These are phyloP conservation scores for Fusarium sp. DNA, from an alignment of 2,329 filamentous ascomycete genomes.

Conservation along the genomic window DNA sequence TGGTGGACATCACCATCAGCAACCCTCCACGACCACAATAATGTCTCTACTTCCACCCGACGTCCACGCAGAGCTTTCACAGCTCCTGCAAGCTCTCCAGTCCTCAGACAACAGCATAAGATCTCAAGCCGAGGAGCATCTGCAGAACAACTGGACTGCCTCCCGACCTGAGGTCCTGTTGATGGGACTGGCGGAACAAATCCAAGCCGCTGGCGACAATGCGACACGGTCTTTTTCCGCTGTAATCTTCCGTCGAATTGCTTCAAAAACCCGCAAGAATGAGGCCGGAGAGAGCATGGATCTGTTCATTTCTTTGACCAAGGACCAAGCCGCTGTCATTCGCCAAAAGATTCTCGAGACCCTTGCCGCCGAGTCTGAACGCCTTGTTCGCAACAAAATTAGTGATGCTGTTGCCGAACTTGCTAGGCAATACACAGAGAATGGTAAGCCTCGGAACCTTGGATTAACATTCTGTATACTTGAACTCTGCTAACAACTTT, in stretches of 20 bases:
- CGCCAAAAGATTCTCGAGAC: constrained; percentile 85
- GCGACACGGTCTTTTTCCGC: constrained; percentile 90
- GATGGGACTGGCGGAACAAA: constrained; percentile 94
- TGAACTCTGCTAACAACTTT: constrained; percentile 33
- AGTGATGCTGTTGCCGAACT: constrained; percentile 98
- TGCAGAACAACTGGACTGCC: constrained; percentile 90
- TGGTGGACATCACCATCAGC: constrained; percentile 49
- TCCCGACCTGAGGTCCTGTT: constrained; percentile 86
- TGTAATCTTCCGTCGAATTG: constrained; percentile 93
- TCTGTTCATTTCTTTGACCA: constrained; percentile 83
- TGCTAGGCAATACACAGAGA: constrained; percentile 93
- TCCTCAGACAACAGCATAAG: constrained; percentile 89
- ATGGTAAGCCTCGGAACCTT: constrained; percentile 70
- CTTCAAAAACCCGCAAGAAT: constrained; percentile 87
- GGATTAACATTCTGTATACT: not conserved
- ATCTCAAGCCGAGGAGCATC: constrained; percentile 87
- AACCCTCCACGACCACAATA: constrained; percentile 46
- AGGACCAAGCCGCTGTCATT: constrained; percentile 81
- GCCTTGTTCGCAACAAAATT: constrained; percentile 89
- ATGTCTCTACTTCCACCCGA: constrained; percentile 92
- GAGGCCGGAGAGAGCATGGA: constrained; percentile 79
- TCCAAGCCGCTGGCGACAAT: constrained; percentile 80
- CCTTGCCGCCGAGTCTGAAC: constrained; percentile 78
- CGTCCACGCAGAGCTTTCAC: constrained; percentile 83
- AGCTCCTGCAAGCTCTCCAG: constrained; percentile 89